These are phyloP conservation scores for Aspergillus steynii DNA, from an alignment of 495 filamentous ascomycete genomes.

Conservation along the genomic window DNA sequence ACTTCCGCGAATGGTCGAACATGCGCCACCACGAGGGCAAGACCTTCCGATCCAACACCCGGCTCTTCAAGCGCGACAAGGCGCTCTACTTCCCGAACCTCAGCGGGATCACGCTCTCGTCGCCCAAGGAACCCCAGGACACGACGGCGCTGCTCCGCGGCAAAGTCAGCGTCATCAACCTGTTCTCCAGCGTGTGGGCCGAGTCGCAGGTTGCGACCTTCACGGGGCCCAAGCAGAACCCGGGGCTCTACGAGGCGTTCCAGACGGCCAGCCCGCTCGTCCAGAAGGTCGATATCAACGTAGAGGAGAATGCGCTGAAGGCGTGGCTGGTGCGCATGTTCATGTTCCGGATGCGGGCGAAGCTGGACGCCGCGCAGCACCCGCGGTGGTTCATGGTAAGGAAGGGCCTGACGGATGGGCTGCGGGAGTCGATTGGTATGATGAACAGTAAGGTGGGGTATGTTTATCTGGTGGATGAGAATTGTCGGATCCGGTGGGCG, in stretches of 20 bases:
- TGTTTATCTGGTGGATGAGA: conserved; percentile 84
- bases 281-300: conserved; percentile 81
- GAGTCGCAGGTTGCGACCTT: conserved; percentile 78
- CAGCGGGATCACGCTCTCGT: conserved; percentile 68
- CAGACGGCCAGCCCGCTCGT: conserved; percentile 39
- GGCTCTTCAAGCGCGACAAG: conserved; percentile 70
- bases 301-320: conserved; percentile 80
- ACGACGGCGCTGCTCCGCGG: conserved; percentile 72
- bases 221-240: conserved; percentile 61
- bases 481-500: conserved; percentile 92
- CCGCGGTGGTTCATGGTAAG: conserved; percentile 80
- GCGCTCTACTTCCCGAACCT: conserved; percentile 95
- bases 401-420: conserved; percentile 69
- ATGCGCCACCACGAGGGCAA: conserved; percentile 83
- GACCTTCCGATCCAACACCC: conserved; percentile 76
- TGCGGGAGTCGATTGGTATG: conserved; percentile 76
- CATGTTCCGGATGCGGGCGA: conserved; percentile 57
- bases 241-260: conserved; percentile 57
- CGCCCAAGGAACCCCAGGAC: conserved; percentile 51
- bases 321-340: conserved; percentile 72
- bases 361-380: conserved; percentile 61
- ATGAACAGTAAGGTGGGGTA: conserved; percentile 91
- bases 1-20: conserved; percentile 91
- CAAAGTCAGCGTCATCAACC: conserved; percentile 71
- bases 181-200: conserved; percentile 84